These are phyloP conservation scores for Zygosaccharomyces pseudorouxii DNA, from an alignment of 805 yeast genomes.

Conservation along the genomic window DNA sequence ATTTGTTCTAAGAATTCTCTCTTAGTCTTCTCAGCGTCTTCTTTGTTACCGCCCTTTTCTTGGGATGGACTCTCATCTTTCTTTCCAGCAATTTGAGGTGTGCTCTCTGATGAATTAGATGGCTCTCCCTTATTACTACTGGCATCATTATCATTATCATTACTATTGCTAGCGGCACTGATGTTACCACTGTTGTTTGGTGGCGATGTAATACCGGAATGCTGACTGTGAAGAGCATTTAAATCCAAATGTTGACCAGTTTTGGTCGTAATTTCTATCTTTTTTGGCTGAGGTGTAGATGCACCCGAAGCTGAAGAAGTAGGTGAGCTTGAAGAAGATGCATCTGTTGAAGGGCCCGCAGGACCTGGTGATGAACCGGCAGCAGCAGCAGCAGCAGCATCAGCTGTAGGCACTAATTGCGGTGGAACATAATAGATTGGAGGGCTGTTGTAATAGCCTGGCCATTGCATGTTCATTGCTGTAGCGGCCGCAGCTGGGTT, in stretches of 20 bases:
- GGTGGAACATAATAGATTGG: slow-evolving; percentile 28
- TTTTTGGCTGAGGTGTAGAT: slow-evolving; percentile 20
- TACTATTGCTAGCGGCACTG: background rate
- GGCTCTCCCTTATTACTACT: slow-evolving; percentile 7
- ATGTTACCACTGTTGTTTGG: background rate
- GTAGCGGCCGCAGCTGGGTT: slow-evolving; percentile 13
- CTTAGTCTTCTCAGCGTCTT: slow-evolving; percentile 27
- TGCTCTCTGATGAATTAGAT: background rate
- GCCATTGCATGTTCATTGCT: slow-evolving; percentile 26
- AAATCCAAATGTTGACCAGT: slow-evolving; percentile 32
- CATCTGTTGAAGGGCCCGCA: slow-evolving; percentile 7
- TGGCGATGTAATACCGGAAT: slow-evolving; percentile 7
- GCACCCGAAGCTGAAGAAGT: slow-evolving; percentile 12
- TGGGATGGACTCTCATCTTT: slow-evolving; percentile 6
- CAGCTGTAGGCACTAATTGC: slow-evolving; percentile 18
- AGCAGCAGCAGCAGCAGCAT: slow-evolving; percentile 1
- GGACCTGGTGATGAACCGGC: background rate
- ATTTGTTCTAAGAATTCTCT: slow-evolving; percentile 31
- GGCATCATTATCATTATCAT: slow-evolving; percentile 1
- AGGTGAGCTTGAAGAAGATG: slow-evolving; percentile 12
- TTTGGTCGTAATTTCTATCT: slow-evolving; percentile 34
- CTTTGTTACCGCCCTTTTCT: slow-evolving; percentile 5
- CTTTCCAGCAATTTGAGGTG: slow-evolving; percentile 8
- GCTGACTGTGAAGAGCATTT: slow-evolving; percentile 23
- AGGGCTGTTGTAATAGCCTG: slow-evolving; percentile 20